A percentile compares a stretch with the other conserved stretches of the same genome.
Conservation (phyloP, 2,329 filamentous ascomycete species). For the Alternaria arbusti region DNA sequence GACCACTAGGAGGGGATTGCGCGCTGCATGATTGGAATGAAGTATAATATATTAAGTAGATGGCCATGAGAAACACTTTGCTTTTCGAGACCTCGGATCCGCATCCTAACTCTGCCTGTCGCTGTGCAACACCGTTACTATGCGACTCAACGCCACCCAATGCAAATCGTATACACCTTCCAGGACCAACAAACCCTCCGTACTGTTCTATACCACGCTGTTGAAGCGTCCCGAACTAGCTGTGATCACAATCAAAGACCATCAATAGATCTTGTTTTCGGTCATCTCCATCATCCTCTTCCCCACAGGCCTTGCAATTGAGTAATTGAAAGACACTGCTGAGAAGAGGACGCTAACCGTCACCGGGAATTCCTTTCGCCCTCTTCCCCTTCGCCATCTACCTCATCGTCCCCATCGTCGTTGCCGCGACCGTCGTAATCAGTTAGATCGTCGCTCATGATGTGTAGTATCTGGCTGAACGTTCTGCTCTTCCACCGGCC, state of each 20-base stretch:
- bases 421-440: slow-evolving; percentile 35
- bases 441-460: slow-evolving; percentile 60
- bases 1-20: fast-evolving
- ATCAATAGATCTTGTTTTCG: background rate
- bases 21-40: background rate
- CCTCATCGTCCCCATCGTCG: slow-evolving; percentile 13
- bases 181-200: background rate
- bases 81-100: background rate
- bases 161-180: background rate
- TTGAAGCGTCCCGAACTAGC: background rate
- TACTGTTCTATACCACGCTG: background rate
- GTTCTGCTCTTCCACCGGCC: slow-evolving; percentile 60
- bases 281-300: slow-evolving; percentile 23
- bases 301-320: slow-evolving; percentile 34
- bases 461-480: slow-evolving; percentile 60
- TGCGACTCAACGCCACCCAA: background rate
- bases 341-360: slow-evolving; percentile 37
- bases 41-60: background rate
- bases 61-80: background rate
- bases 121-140: background rate
- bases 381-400: background rate
- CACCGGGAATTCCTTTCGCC: slow-evolving; percentile 11
- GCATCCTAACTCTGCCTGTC: background rate
- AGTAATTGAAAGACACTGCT: slow-evolving; percentile 25
- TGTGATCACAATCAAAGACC: background rate